Percentiles rank a stretch among this genome's conserved stretches.
Conservation (phyloP, 2,329 filamentous ascomycete species). For the Pochonia chlamydosporia region DNA sequence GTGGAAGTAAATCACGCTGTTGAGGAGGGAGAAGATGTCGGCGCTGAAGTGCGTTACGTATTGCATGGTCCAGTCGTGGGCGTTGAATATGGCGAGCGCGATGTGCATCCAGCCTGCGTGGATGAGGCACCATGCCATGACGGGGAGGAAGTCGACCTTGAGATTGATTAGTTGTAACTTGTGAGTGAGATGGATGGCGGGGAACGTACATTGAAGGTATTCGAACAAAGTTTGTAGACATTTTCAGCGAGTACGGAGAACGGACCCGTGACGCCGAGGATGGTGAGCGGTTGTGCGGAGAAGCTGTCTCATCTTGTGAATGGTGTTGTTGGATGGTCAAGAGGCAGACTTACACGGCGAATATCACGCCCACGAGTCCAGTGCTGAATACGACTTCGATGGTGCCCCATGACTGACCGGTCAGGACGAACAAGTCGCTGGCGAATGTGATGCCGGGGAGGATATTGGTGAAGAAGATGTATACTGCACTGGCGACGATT, state of each 20-base stretch:
- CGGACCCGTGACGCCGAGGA: conserved; percentile 59
- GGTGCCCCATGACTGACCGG: conserved; percentile 58
- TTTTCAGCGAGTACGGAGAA: conserved; percentile 64
- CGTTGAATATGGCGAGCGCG: conserved; percentile 59
- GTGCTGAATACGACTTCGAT: conserved; percentile 64
- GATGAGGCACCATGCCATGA: conserved; percentile 64
- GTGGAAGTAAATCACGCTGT: conserved; percentile 64
- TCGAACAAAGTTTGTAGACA: conserved; percentile 52
- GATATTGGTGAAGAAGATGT: conserved; percentile 63
- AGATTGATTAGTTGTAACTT: neutral
- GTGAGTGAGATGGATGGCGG: neutral
- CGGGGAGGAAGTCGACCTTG: conserved; percentile 54
- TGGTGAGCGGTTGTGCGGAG: conserved; percentile 59
- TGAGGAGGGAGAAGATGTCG: conserved; percentile 61
- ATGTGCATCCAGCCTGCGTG: conserved; percentile 62
- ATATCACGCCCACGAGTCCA: conserved; percentile 57
- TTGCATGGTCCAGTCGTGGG: conserved; percentile 65
- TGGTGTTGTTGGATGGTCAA: neutral
- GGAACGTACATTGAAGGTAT: conserved; percentile 44
- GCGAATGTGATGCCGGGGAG: conserved; percentile 63
- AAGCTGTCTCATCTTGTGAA: too few species aligned
- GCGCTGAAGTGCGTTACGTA: conserved; percentile 63
- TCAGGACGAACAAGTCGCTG: conserved; percentile 56
- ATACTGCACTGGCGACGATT: conserved; percentile 56
- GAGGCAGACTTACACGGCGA: conserved; percentile 43